phyloP scores from a whole-genome alignment of 1,284 basidiomycete species.

The Cryptococcus hybrid region DNA sequence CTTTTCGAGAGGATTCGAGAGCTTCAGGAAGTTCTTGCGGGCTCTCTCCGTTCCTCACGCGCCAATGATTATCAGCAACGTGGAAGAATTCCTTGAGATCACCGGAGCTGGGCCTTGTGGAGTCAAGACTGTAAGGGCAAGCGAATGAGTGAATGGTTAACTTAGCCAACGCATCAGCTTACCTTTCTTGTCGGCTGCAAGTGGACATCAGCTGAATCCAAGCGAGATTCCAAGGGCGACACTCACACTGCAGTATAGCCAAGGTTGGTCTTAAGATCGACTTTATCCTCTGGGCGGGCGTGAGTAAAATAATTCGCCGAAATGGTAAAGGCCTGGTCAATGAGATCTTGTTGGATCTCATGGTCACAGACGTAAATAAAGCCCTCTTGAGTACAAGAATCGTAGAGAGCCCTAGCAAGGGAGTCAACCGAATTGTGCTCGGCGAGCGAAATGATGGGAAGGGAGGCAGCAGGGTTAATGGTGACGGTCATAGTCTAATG shows the following conservation, averaged over 20 bases:
- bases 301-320: slow-evolving; percentile 24
- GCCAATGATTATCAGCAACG: neutral
- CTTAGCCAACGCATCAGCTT: neutral
- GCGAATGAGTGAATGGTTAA: neutral
- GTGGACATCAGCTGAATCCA: neutral
- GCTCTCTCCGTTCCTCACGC: slow-evolving; percentile 5
- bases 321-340: slow-evolving; percentile 21
- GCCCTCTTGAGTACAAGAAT: slow-evolving; percentile 21
- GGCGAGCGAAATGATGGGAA: slow-evolving; percentile 18
- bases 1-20: slow-evolving; percentile 13
- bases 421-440: slow-evolving; percentile 10
- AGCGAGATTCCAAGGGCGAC: neutral
- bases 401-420: slow-evolving; percentile 18
- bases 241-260: slow-evolving; percentile 12
- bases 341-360: slow-evolving; percentile 19
- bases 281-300: slow-evolving; percentile 10
- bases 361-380: slow-evolving; percentile 32
- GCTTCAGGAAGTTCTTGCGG: slow-evolving; percentile 16
- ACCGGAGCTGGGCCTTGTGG: slow-evolving; percentile 2
- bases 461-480: neutral
- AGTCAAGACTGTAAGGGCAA: slow-evolving; percentile 16
- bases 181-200: slow-evolving; percentile 3
- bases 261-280: slow-evolving; percentile 17
- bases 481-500: no score
- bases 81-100: slow-evolving; percentile 16